Conservation (phyloP, 1,284 basidiomycete species). For the Cutaneotrichosporon arboriforme region DNA sequence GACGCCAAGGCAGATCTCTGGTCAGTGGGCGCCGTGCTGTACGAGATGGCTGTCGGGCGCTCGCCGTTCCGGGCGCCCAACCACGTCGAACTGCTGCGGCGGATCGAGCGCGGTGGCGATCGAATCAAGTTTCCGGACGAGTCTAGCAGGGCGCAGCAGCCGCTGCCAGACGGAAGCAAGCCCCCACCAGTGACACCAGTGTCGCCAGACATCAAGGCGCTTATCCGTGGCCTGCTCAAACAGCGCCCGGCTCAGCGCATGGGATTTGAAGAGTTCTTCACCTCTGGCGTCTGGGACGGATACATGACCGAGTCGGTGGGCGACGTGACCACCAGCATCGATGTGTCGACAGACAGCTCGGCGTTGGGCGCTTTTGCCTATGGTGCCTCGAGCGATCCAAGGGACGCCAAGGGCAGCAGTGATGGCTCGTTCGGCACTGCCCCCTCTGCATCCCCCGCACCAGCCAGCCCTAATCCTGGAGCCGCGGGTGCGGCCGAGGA, state of each 20-base stretch:
- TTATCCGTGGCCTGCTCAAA: conserved; percentile 78
- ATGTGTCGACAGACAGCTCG: conserved; percentile 37
- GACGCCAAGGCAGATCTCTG: conserved; percentile 97
- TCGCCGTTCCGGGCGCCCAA: conserved; percentile 94
- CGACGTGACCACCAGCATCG: conserved; percentile 30
- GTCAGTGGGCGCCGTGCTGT: conserved; percentile 95
- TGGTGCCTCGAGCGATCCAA: neutral
- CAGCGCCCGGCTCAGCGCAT: conserved; percentile 78
- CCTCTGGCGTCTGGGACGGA: conserved; percentile 70
- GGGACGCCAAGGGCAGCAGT: conserved; percentile 6
- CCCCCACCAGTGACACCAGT: conserved; percentile 52
- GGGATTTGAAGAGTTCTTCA: conserved; percentile 89
- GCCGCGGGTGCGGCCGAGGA: no score
- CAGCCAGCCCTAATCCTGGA: conserved; percentile 19
- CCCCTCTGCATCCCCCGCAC: neutral
- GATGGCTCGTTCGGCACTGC: conserved; percentile 10
- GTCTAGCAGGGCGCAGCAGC: conserved; percentile 49
- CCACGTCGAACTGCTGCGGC: conserved; percentile 89
- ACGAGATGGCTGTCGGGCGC: conserved; percentile 88
- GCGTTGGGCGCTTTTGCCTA: neutral
- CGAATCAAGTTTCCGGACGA: conserved; percentile 89
- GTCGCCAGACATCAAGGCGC: conserved; percentile 75
- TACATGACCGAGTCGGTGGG: conserved; percentile 59
- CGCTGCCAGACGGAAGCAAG: conserved; percentile 25
- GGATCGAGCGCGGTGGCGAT: conserved; percentile 75